Evolutionary conservation across 2,329 filamentous ascomycete genomes (phyloP).

Genomic region (Myriosclerotinia curreyana): DNA sequence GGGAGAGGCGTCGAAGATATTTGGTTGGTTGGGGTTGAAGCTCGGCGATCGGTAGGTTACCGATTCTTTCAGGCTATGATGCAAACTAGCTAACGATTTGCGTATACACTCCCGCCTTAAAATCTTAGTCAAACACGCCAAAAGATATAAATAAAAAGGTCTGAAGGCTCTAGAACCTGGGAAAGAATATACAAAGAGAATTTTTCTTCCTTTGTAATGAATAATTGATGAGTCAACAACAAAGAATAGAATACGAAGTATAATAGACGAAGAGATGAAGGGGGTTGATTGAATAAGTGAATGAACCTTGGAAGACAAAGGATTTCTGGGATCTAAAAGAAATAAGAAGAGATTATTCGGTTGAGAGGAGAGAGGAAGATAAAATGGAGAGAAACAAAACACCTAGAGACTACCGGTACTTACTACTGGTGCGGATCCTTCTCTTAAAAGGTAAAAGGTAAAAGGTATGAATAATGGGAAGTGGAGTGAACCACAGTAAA

Average conservation of each 20-base stretch:
- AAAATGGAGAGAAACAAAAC: constrained; percentile 9
- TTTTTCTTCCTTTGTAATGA: background rate
- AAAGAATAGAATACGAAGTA: constrained; percentile 2
- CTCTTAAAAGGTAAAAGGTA: constrained; percentile 4
- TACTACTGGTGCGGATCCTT: constrained; percentile 6
- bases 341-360: background rate
- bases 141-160: constrained; percentile 12
- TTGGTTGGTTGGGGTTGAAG: constrained; percentile 1
- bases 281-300: background rate
- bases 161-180: background rate
- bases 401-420: no score
- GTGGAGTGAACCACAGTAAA: background rate
- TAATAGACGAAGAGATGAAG: constrained; percentile 12
- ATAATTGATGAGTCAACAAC: constrained; percentile 11
- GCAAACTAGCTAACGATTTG: constrained; percentile 11
- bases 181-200: background rate
- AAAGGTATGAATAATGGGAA: constrained; percentile 1
- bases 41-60: constrained; percentile 4
- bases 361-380: background rate
- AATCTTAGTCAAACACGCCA: constrained; percentile 11
- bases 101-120: background rate
- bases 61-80: constrained; percentile 18
- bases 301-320: constrained; percentile 1
- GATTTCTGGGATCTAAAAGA: constrained; percentile 3
- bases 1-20: background rate